Conservation (phyloP, 208 protist species). For the Phytomonas sp. region DNA sequence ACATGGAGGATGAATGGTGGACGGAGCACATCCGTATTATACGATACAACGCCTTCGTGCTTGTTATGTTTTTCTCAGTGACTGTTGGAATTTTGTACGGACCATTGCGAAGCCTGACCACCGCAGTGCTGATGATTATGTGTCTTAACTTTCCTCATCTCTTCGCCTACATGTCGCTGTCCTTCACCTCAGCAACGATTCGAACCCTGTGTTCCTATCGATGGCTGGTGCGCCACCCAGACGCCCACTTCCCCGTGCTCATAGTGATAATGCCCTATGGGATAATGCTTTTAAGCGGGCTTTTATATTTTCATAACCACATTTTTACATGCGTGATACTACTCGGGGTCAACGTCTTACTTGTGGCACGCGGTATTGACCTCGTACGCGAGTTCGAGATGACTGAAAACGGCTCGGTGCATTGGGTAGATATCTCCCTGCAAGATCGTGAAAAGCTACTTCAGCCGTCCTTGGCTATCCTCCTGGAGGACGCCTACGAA, state of each 20-base stretch:
- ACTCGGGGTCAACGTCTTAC: conserved; percentile 38
- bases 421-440: conserved; percentile 35
- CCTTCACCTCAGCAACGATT: conserved; percentile 31
- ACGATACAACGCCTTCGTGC: conserved; percentile 57
- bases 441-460: conserved; percentile 16
- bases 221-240: conserved; percentile 58
- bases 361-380: conserved; percentile 52
- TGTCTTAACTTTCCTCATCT: conserved; percentile 68
- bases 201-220: conserved; percentile 36
- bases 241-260: conserved; percentile 37
- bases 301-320: conserved; percentile 55
- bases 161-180: conserved; percentile 46
- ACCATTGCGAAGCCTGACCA: conserved; percentile 16
- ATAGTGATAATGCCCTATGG: conserved; percentile 44
- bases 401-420: conserved; percentile 48
- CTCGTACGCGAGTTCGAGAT: conserved; percentile 72
- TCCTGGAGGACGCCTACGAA: conserved; percentile 71
- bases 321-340: conserved; percentile 34
- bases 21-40: conserved; percentile 54
- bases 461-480: conserved; percentile 39
- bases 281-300: conserved; percentile 39
- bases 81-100: conserved; percentile 45
- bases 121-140: conserved; percentile 44
- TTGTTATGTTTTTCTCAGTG: conserved; percentile 29
- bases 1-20: conserved; percentile 70